Evolutionary conservation across 768 basidiomycete species (phyloP), one percentile per base, ranked within the genome.

Genomic region (Rhizopogon vinicolor): DNA sequence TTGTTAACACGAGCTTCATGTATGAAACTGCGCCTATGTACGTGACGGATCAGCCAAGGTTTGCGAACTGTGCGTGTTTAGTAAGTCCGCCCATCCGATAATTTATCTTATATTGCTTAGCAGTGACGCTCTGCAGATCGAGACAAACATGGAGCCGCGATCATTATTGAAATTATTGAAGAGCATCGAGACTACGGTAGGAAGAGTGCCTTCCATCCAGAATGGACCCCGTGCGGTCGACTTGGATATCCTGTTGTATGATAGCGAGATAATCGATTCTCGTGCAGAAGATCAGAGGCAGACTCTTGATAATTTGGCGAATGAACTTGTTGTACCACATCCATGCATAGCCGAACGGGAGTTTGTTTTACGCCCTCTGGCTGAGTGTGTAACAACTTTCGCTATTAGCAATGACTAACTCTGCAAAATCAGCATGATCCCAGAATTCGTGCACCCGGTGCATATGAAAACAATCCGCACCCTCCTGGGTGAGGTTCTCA

Each of bases 1-100:
- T 96, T 29, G 69, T 85, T 19, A 79, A 91, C 62, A 94, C 92
- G 1, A 93, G 92, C 65, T 91, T 93, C 71, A 66, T 98, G 74
- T 98, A 98, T 66, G 89, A 98, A 71, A 94, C 89, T 18, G 78
- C 86, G 10, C 92, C 97, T 0, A 98, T 99, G 97, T 98, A 99
- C 67, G 88, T 96, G 42, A 82, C 82, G 10, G 87, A 97, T 55
- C 97, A 99, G 67, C 89, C 87, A 12, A 73, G 77, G 37, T 98
- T 98, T 71, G 80, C 89, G 56, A 99, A 98, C 64, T 89, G 91
- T 60, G 91, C 91, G n/a, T 89, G 93, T 58, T 74, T 93, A 70
- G 95, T 96, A 58, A 55, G 90, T 77, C 44, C 44, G 12, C 7
- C 1, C 28, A 3, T 45, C 28, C 44, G 40, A 44, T 33, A 7